Percentiles rank a stretch among this genome's conserved stretches.
These are phyloP conservation scores for Fusarium dimerum DNA, from an alignment of 2,329 filamentous ascomycete genomes.

Conservation along the genomic window DNA sequence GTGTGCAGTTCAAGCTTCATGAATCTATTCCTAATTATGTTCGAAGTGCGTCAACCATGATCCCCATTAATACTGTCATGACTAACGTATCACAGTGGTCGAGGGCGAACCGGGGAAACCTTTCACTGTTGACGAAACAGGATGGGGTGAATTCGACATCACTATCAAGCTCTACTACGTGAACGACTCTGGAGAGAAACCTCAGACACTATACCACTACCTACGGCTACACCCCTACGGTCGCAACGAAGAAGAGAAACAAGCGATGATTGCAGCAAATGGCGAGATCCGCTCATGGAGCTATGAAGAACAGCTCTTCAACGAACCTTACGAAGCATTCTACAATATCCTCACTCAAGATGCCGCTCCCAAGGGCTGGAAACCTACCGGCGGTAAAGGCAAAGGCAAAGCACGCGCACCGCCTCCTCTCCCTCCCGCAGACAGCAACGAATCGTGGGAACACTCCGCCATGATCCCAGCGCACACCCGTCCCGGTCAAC, in stretches of 20 bases:
- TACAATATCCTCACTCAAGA: conserved; percentile 83
- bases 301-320: conserved; percentile 95
- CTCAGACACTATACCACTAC: conserved; percentile 92
- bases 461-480: conserved; percentile 76
- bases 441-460: conserved; percentile 57
- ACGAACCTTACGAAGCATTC: conserved; percentile 91
- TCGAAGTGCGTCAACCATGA: conserved; percentile 57
- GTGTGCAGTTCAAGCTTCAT: conserved; percentile 97
- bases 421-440: conserved; percentile 38
- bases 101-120: conserved; percentile 69
- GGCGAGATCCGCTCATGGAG: conserved; percentile 74
- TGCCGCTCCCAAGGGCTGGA: conserved; percentile 53
- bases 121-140: conserved; percentile 88
- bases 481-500: conserved; percentile 64
- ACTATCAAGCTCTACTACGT: conserved; percentile 94
- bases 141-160: conserved; percentile 98
- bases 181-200: conserved; percentile 85
- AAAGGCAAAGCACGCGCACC: conserved; percentile 46
- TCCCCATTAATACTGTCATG: neutral
- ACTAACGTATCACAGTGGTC: conserved; percentile 51
- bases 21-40: conserved; percentile 93
- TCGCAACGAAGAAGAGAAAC: conserved; percentile 72
- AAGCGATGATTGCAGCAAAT: conserved; percentile 57
- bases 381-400: conserved; percentile 54
- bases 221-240: conserved; percentile 90